Evolutionary conservation across 306 rosid species (phyloP), one percentile per base, ranked within the genome.

Genomic region (Erythrophleum fordii): DNA sequence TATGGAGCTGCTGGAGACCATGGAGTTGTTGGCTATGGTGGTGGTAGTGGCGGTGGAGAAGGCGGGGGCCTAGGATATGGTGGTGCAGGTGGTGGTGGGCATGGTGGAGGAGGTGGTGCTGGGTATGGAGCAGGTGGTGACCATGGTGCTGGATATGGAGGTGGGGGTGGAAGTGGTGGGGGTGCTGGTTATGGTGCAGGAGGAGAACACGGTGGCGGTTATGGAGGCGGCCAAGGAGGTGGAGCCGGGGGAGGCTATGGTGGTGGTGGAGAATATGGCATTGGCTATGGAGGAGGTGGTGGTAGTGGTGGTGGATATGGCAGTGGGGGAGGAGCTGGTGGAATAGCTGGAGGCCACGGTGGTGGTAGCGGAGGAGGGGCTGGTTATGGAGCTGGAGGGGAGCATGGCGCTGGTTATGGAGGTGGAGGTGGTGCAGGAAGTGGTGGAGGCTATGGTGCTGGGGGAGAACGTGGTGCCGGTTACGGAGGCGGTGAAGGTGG

Each of bases 241-340:
- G 86, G 77, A 28, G 86, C 69, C 20, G 87, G 82, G 3, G 89
- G 85, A 13, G 91, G 90, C 11, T 85, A 89, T 85, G 86, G 88
- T 0, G 75, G 73, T 8, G 82, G 83, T 9, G 67, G 23, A 49
- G 59, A 70, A 13, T 66, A 71, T 25, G 82, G 77, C 29, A 69
- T 70, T 42, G 80, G 81, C 2, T 42, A 67, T 26, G 81, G 81
- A 11, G 34, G 76, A 4, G 76, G 49, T 22, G 79, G 73, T 10
- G 86, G 86, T 59, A 52, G 72, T 22, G 78, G 82, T 34, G 80
- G 39, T 6, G 84, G 84, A 62, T 29, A 31, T 31, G 65, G 65
- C 25, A 28, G 29, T 3, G 69, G 69, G 16, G 67, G 14, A 26
- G 66, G 9, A 59, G 66, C 20, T 11, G 67, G 67, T 28, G 67